Evolutionary conservation across 805 yeast species (phyloP), one percentile per base, ranked within the genome.

Genomic region (Monosporozyma siamensis): DNA sequence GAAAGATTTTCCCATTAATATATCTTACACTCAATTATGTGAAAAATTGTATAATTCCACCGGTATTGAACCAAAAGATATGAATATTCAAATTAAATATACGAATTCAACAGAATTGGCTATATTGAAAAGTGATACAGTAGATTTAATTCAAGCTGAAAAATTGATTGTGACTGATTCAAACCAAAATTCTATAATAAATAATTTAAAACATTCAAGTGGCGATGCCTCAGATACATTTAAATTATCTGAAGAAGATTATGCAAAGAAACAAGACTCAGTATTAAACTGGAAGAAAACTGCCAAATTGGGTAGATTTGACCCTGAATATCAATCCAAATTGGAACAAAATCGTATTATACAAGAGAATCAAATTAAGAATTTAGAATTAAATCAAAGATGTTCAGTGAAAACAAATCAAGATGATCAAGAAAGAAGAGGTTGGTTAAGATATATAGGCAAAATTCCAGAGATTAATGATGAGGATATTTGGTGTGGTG

Each of bases 271-370:
- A 45, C 41, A 61, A 3, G 76, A 81, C 42, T 71, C 90, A 0
- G 94, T 85, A 2, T 69, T 80, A 43, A 72, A 71, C 43, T 89
- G 95, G 95, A 90, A 89, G 58, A 70, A 72, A 44, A 66, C 70
- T 24, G 72, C 82, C 48, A 63, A 75, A 44, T 63, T 86, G 21
- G 96, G 97, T 0, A 67, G 89, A 40, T 88, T 79, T 52, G 77
- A 82, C 48, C 83, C 87, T 0, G 56, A 64, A 4, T 72, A 58
- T 36, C 58, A 59, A 12, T 41, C 48, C 10, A 62, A 59, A 34
- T 59, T 61, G 44, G 53, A 64, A 20, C 43, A 56, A 21, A 52
- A 54, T 6, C 36, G 45, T 10, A 45, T 53, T 17, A 26, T 41
- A 25, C 65, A 67, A 38, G 54, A 54, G 7, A 61, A 57, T 20